These are phyloP conservation scores for Xylaria grammica DNA, from an alignment of 495 filamentous ascomycete species.

Conservation along the genomic window DNA sequence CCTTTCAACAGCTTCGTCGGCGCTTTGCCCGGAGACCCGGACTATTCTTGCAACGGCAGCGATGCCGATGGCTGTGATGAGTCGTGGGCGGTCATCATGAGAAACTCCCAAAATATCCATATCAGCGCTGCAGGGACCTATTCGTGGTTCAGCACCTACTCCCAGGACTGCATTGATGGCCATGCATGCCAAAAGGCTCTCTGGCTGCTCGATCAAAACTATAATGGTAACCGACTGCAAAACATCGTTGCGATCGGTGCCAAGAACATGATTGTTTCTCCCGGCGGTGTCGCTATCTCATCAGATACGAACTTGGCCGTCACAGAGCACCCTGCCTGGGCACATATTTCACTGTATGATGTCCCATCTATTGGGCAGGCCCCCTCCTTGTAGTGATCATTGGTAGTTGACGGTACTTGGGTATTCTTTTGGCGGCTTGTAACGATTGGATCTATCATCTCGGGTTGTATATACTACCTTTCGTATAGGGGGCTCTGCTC, in stretches of 20 bases:
- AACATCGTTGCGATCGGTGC: constrained; percentile 12
- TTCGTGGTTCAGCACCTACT: constrained; percentile 69
- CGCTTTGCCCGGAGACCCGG: constrained; percentile 32
- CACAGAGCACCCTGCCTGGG: constrained; percentile 51
- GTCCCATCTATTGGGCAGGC: constrained; percentile 44
- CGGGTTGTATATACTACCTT: no score
- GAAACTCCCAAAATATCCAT: constrained; percentile 57
- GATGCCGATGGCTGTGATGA: constrained; percentile 54
- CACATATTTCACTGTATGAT: constrained; percentile 14
- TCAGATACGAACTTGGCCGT: constrained; percentile 87
- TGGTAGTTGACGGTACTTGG: no score
- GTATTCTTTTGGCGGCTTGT: no score
- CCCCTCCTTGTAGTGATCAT: constrained; percentile 54
- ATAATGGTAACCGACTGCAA: constrained; percentile 11
- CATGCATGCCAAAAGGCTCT: constrained; percentile 69
- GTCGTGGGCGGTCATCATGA: constrained; percentile 67
- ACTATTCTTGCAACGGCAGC: constrained; percentile 56
- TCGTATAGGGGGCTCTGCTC: no score
- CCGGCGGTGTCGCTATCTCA: constrained; percentile 62
- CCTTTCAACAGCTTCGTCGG: constrained; percentile 34
- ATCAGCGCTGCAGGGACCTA: constrained; percentile 73
- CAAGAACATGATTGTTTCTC: constrained; percentile 17
- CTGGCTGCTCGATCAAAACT: constrained; percentile 8
- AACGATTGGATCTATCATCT: no score
- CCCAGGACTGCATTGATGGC: constrained; percentile 70